Conservation (phyloP, 805 yeast genomes). For the Ogataea ganodermae region DNA sequence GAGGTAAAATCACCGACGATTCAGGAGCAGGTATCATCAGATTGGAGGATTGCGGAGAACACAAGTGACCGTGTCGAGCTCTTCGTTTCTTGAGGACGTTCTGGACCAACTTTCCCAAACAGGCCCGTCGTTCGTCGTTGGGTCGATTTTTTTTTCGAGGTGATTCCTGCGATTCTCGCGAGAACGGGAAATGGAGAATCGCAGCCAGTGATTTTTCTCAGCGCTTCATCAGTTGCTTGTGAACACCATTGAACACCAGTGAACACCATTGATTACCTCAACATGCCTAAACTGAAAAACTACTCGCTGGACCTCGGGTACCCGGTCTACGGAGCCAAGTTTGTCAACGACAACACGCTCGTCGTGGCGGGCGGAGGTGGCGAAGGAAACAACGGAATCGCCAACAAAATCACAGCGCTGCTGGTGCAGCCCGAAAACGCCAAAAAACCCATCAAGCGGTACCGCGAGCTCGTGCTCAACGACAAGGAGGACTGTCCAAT, state of each 20-base stretch:
- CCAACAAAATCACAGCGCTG: conserved; percentile 75
- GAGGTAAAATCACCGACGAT: no score
- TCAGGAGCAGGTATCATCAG: no score
- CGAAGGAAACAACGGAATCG: conserved; percentile 85
- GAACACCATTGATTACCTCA: neutral
- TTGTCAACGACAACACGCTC: conserved; percentile 58
- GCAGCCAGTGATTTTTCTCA: no score
- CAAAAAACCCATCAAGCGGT: conserved; percentile 53
- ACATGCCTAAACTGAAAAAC: conserved; percentile 29
- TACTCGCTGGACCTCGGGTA: conserved; percentile 48
- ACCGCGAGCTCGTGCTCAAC: conserved; percentile 54
- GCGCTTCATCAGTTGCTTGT: no score
- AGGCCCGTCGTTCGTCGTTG: no score
- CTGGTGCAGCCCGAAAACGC: conserved; percentile 54
- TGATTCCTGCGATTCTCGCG: no score
- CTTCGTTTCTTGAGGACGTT: no score
- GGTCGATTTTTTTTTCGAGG: no score
- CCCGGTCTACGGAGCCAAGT: conserved; percentile 81
- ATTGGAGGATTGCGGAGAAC: no score
- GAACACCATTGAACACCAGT: neutral
- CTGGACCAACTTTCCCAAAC: no score
- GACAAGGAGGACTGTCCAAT: conserved; percentile 86
- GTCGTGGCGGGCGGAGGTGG: conserved; percentile 95
- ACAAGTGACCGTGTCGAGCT: no score
- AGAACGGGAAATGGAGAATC: no score